A percentile compares a stretch with the other conserved stretches of the same genome.
Conservation (phyloP, 169 alveolate species). For the Plasmodium yoelii region DNA sequence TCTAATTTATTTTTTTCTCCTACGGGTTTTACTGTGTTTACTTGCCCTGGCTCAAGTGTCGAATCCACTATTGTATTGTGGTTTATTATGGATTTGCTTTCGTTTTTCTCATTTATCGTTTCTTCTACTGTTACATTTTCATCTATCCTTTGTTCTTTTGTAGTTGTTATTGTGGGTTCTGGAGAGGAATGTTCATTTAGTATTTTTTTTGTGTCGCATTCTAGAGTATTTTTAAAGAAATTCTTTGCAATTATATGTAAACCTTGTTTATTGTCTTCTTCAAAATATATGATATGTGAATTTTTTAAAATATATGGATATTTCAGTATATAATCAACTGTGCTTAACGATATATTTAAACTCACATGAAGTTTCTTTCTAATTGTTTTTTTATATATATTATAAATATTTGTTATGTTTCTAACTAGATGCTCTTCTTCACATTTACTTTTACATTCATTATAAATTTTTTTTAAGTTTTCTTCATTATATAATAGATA, state of each 20-base stretch:
- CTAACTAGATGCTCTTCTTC: constrained; percentile 60
- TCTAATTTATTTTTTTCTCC: background rate
- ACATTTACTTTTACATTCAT: constrained; percentile 72
- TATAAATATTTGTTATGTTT: constrained; percentile 45
- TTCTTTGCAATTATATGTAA: constrained; percentile 42
- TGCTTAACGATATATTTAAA: constrained; percentile 27
- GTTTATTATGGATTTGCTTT: too few relatives aligned
- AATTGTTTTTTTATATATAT: constrained; percentile 53
- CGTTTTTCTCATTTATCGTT: too few relatives aligned
- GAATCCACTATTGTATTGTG: too few relatives aligned
- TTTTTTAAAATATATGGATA: constrained; percentile 62
- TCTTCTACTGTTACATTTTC: too few relatives aligned
- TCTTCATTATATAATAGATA: constrained; percentile 60
- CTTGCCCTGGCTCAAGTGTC: background rate
- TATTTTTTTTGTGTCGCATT: background rate
- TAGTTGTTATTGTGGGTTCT: too few relatives aligned
- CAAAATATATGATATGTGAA: constrained; percentile 51
- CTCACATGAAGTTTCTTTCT: constrained; percentile 66
- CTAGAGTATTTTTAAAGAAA: constrained; percentile 25
- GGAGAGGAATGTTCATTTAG: background rate
- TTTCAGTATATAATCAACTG: constrained; percentile 12
- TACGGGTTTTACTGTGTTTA: background rate
- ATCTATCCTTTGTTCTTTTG: too few relatives aligned
- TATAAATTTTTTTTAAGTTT: constrained; percentile 46
- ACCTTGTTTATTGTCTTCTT: constrained; percentile 61